phyloP scores from a whole-genome alignment of 2,329 filamentous ascomycete species.

The Ilyonectria sp. region DNA sequence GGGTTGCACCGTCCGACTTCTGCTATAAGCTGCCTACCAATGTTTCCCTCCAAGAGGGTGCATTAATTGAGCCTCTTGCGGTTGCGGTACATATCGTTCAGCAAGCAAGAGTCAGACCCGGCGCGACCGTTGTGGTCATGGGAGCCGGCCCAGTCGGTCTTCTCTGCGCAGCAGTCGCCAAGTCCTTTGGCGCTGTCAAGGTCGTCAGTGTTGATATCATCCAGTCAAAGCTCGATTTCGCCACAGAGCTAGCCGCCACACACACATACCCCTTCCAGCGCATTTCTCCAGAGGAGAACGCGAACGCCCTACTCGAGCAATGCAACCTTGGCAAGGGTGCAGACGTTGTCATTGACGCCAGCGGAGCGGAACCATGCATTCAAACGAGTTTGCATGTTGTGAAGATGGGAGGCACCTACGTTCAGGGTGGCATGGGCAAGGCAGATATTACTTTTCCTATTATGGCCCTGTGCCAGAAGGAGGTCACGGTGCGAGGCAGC shows the following conservation, averaged over 20 bases:
- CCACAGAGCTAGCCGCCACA: conserved; percentile 68
- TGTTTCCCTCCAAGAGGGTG: conserved; percentile 86
- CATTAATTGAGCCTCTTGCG: conserved; percentile 87
- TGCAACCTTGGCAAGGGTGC: conserved; percentile 6
- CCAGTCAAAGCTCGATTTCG: conserved; percentile 82
- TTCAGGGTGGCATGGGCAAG: conserved; percentile 21
- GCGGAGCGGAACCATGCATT: conserved; percentile 7
- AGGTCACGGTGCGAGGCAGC: conserved; percentile 5
- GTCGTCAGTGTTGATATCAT: conserved; percentile 90
- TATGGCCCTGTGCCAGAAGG: conserved; percentile 11
- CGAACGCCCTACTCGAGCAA: not conserved
- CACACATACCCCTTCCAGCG: not conserved
- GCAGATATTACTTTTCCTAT: conserved; percentile 8
- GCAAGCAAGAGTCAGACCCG: conserved; percentile 79
- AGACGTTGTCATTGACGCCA: conserved; percentile 19
- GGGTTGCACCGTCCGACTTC: conserved; percentile 81
- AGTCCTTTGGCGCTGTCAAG: conserved; percentile 83
- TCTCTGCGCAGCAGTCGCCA: conserved; percentile 74
- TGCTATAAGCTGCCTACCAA: conserved; percentile 88
- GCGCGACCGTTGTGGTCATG: conserved; percentile 84
- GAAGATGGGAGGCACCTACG: conserved; percentile 11
- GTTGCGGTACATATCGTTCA: conserved; percentile 87
- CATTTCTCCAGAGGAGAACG: conserved; percentile 4
- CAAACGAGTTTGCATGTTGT: conserved; percentile 8
- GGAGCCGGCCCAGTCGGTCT: conserved; percentile 78